Percentiles rank a stretch among this genome's conserved stretches.
phyloP scores from a whole-genome alignment of 108 stramenopile genomes.

The Skeletonema costatum region DNA sequence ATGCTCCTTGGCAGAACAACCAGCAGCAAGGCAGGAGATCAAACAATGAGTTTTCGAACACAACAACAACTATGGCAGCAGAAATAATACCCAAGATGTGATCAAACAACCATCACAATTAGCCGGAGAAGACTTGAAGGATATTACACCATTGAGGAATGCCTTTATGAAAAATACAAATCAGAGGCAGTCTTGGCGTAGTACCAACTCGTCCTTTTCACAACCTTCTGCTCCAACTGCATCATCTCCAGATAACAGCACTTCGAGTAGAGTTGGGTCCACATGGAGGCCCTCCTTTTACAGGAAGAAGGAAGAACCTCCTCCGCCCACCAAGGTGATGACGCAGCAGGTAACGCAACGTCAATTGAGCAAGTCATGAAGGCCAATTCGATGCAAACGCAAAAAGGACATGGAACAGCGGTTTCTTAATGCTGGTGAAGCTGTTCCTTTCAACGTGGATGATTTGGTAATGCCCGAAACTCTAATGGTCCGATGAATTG shows the following conservation, averaged over 20 bases:
- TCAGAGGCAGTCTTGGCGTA: not conserved
- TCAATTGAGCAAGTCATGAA: slow-evolving; percentile 36
- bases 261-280: not conserved
- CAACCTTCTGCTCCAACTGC: not conserved
- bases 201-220: not conserved
- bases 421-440: slow-evolving; percentile 37
- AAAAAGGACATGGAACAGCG: slow-evolving; percentile 38
- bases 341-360: not conserved
- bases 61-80: not conserved
- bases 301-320: slow-evolving; percentile 1
- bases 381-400: slow-evolving; percentile 16
- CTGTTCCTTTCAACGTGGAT: slow-evolving; percentile 25
- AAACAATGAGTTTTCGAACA: not conserved
- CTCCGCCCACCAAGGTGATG: not conserved
- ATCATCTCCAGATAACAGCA: not conserved
- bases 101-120: not conserved
- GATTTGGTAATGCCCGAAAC: slow-evolving; percentile 14
- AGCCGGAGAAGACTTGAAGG: slow-evolving; percentile 4
- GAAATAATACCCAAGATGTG: slow-evolving; percentile 10
- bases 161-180: slow-evolving; percentile 26
- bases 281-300: slow-evolving; percentile 16
- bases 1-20: not conserved
- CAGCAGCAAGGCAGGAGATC: not conserved
- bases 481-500: not conserved
- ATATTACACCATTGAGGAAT: slow-evolving; percentile 33